These are phyloP conservation scores for Podospora pseudocomata DNA, from an alignment of 495 filamentous ascomycete species.

Conservation along the genomic window DNA sequence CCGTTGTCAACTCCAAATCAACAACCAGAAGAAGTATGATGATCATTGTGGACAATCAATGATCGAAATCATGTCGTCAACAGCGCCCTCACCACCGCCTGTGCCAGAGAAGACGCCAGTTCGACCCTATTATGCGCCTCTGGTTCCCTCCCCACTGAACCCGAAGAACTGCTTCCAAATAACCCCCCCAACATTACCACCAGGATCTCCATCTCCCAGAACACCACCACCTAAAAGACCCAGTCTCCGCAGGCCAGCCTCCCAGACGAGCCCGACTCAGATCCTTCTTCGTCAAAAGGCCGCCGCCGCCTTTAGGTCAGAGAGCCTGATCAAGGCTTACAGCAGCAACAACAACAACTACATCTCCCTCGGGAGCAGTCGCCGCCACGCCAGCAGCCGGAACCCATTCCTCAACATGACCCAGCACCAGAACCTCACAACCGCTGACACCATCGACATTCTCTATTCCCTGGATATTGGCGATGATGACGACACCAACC, in stretches of 20 bases:
- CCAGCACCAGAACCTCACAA: not conserved
- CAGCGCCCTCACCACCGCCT: not conserved
- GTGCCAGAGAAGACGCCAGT: not conserved
- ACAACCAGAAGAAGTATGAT: not conserved
- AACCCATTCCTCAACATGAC: not conserved
- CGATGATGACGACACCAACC: not conserved
- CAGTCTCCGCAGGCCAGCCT: not conserved
- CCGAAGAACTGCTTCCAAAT: slow-evolving; percentile 1
- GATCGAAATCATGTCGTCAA: not conserved
- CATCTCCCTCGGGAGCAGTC: not conserved
- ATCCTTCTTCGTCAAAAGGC: not conserved
- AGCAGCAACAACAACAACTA: not conserved
- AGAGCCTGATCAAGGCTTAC: not conserved
- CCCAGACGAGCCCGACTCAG: slow-evolving; percentile 1
- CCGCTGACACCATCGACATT: not conserved
- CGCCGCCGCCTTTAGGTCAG: not conserved
- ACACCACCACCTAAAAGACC: not conserved
- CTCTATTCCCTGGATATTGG: not conserved
- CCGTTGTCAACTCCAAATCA: not conserved
- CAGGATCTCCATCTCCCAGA: not conserved
- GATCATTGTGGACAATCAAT: not conserved
- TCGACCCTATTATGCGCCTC: not conserved
- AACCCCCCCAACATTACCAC: not conserved
- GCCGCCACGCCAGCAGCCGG: not conserved
- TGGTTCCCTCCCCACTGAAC: not conserved